Evolutionary conservation across 306 rosid genomes (phyloP).

Genomic region (Sicyos edulis): DNA sequence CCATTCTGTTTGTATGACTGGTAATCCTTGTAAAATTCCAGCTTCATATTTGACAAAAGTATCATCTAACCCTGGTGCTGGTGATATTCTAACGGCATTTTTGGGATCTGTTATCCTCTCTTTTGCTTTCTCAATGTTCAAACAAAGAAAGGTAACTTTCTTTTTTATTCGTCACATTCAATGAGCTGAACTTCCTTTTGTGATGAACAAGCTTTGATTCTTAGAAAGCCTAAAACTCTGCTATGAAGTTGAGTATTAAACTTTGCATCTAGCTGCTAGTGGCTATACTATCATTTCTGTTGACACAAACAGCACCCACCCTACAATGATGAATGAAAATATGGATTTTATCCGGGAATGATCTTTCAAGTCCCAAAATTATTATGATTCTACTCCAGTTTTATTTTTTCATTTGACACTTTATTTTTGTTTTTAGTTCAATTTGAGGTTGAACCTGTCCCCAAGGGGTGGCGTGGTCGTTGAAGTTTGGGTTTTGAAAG

Average conservation of each 20-base stretch:
- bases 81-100: slow-evolving; percentile 90
- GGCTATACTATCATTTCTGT: no score
- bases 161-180: neutral
- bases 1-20: slow-evolving; percentile 1
- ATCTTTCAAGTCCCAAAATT: neutral
- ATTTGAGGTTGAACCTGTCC: no score
- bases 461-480: no score
- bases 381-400: no score
- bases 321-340: neutral
- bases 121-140: slow-evolving; percentile 94
- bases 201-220: neutral
- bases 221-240: slow-evolving; percentile 3
- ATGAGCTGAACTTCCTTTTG: neutral
- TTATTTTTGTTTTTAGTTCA: neutral
- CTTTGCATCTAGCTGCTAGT: neutral
- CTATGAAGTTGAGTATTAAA: neutral
- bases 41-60: slow-evolving; percentile 75
- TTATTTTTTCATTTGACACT: neutral
- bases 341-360: neutral
- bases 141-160: slow-evolving; percentile 75
- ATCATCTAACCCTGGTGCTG: slow-evolving; percentile 87
- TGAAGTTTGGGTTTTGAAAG: no score
- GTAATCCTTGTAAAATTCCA: slow-evolving; percentile 22
- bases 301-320: no score
- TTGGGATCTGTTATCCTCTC: slow-evolving; percentile 95